A percentile compares a stretch with the other conserved stretches of the same genome.
Evolutionary conservation across 129 eudicot species (phyloP).

Genomic region (Cynara cardunculus): DNA sequence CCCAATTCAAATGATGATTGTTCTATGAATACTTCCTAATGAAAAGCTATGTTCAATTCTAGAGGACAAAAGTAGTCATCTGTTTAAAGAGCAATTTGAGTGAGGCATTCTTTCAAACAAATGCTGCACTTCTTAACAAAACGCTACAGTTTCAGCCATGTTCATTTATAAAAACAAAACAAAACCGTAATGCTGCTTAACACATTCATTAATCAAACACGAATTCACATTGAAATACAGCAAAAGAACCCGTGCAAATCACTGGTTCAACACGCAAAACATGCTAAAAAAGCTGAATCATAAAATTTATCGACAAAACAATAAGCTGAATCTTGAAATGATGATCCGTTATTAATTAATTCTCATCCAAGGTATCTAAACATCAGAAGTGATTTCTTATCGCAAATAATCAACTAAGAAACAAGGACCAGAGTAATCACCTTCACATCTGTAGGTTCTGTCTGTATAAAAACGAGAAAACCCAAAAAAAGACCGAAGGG

Average conservation of each 20-base stretch:
- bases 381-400: not conserved
- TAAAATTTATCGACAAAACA: not conserved
- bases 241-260: too few relatives aligned
- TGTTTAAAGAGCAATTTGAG: not conserved
- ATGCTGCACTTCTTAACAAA: not conserved
- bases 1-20: not conserved
- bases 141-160: not conserved
- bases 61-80: not conserved
- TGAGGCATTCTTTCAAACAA: slow-evolving; percentile 26
- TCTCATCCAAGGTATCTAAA: not conserved
- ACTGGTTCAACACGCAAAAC: too few relatives aligned
- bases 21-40: not conserved
- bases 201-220: not conserved
- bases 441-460: slow-evolving; percentile 53
- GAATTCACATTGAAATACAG: not conserved
- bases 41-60: not conserved
- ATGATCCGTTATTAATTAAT: not conserved
- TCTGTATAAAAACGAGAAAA: slow-evolving; percentile 42
- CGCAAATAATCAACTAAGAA: not conserved
- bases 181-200: not conserved
- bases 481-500: slow-evolving; percentile 58
- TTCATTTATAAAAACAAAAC: not conserved
- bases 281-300: too few relatives aligned
- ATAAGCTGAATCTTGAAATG: not conserved
- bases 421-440: slow-evolving; percentile 16